These are phyloP conservation scores for Phyllosticta capitalensis DNA, from an alignment of 2,329 filamentous ascomycete genomes.

Conservation along the genomic window DNA sequence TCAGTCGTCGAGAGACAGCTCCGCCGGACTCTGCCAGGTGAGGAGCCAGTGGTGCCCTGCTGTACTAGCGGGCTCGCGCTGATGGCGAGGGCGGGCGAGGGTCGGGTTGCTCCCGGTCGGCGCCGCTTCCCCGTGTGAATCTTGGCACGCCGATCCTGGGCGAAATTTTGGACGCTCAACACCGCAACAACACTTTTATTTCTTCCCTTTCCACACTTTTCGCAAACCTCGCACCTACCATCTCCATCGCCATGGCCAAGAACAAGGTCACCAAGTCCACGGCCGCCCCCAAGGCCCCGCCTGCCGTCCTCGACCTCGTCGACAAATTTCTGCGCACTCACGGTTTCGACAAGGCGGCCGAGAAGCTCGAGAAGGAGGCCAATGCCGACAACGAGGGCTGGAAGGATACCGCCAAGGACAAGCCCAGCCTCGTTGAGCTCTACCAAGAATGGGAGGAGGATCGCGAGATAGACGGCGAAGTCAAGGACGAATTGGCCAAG, in stretches of 20 bases:
- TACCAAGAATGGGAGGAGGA: slow-evolving; percentile 21
- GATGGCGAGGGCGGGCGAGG: not conserved
- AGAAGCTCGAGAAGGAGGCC: slow-evolving; percentile 17
- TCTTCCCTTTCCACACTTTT: not conserved
- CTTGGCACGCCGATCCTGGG: not conserved
- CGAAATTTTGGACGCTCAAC: slow-evolving; percentile 4
- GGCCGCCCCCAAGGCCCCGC: slow-evolving; percentile 15
- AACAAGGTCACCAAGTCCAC: slow-evolving; percentile 9
- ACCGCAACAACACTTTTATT: not conserved
- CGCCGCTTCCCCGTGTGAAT: not conserved
- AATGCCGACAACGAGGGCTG: slow-evolving; percentile 2
- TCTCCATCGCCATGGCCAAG: slow-evolving; percentile 7
- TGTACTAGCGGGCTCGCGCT: too few relatives aligned
- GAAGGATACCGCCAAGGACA: slow-evolving; percentile 12
- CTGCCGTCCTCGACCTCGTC: slow-evolving; percentile 24
- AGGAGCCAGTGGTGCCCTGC: not conserved
- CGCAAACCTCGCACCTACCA: not conserved
- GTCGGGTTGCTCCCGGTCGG: not conserved
- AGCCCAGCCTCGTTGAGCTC: slow-evolving; percentile 18
- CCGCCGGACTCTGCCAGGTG: not conserved
- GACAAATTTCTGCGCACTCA: slow-evolving; percentile 25
- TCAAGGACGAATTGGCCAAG: not conserved
- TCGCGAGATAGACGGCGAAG: slow-evolving; percentile 5
- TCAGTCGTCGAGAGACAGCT: not conserved
- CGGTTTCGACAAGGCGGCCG: slow-evolving; percentile 24